Base-by-base conservation (phyloP, 2,329 filamentous ascomycete genomes). In the Pseudocercospora crystallina region DNA sequence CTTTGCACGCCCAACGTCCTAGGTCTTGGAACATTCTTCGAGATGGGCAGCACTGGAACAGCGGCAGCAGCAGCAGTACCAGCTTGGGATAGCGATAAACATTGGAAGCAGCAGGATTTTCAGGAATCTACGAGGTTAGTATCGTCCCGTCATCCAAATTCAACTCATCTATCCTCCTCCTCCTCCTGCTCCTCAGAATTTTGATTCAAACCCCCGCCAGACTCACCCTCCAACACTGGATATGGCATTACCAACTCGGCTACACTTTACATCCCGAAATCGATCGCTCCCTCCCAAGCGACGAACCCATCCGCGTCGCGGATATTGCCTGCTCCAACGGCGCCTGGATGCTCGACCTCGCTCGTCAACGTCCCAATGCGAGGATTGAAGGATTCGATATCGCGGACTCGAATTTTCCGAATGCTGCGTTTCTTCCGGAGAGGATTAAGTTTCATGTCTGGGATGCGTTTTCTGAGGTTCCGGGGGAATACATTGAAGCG, bases 271-370 rank as follows among this genome's bases (percentile, higher is more conserved):
- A 54, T 43, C 57, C 54, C 8, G 46, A 51, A 35, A 47, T 59
- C 29, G 42, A 48, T 17, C 8, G 42, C n/a, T 17, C 17, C 14
- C 3, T 26, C 20, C 20, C 7, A 7, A 47, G 33, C 12, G 37
- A 46, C 14, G 26, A 42, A 20, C 30, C 43, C 13, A 39, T 57
- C 39, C 41, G 47, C 33, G 49, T 59, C 8, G 54, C 51, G 29
- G 57, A 58, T 33, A 37, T 60, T 5, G 57, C 41, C 15, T 54
- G 51, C 43, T 46, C 49, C 13, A 57, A 54, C 34, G 49, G 54
- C 8, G 49, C 47, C 46, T 58, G 51, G 51, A 39, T 57, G 13
- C 43, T 54, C 8, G 53, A 59, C 12, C 8, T 53, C n/a, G 13
- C 40, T 29, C 51, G 45, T n/a, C n/a, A 46, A 12, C 31, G 43